Conservation (phyloP, 2,329 filamentous ascomycete species). For the Delphinella strobiligena region DNA sequence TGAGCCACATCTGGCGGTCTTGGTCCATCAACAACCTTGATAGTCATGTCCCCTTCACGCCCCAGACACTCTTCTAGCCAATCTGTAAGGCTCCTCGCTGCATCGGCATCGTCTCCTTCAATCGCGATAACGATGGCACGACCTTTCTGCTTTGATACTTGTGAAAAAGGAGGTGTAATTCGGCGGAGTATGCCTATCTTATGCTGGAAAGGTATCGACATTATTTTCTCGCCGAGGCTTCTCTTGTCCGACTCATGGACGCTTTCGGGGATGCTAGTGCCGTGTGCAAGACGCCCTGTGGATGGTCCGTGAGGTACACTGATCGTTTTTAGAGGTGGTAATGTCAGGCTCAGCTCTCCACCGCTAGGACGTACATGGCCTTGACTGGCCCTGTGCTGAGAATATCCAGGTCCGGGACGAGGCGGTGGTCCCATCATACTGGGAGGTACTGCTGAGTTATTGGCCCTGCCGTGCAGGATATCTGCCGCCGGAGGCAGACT, state of each 20-base stretch:
- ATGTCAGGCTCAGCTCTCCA: constrained; percentile 24
- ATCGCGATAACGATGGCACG: constrained; percentile 75
- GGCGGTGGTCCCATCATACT: constrained; percentile 45
- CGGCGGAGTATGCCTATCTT: constrained; percentile 67
- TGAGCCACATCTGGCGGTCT: constrained; percentile 25
- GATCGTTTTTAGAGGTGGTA: constrained; percentile 41
- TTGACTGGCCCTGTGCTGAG: constrained; percentile 21
- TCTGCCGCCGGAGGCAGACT: constrained; percentile 32
- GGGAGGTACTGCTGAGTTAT: constrained; percentile 20
- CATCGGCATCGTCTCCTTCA: constrained; percentile 57
- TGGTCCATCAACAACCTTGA: constrained; percentile 39
- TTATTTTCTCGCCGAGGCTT: constrained; percentile 51
- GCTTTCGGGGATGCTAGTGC: background rate
- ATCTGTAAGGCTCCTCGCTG: constrained; percentile 53
- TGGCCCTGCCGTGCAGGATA: constrained; percentile 17
- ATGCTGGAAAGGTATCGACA: constrained; percentile 59
- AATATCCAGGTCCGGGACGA: constrained; percentile 28
- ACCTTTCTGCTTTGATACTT: constrained; percentile 15
- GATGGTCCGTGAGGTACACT: constrained; percentile 2
- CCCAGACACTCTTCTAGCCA: constrained; percentile 46
- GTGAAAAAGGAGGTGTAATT: constrained; percentile 57
- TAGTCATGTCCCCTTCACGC: constrained; percentile 39
- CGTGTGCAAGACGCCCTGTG: background rate
- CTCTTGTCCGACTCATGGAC: constrained; percentile 21
- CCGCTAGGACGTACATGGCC: constrained; percentile 9